Evolutionary conservation across 2,329 filamentous ascomycete species (phyloP), one percentile per base, ranked within the genome.

Genomic region (Pestalotiopsis sp.): DNA sequence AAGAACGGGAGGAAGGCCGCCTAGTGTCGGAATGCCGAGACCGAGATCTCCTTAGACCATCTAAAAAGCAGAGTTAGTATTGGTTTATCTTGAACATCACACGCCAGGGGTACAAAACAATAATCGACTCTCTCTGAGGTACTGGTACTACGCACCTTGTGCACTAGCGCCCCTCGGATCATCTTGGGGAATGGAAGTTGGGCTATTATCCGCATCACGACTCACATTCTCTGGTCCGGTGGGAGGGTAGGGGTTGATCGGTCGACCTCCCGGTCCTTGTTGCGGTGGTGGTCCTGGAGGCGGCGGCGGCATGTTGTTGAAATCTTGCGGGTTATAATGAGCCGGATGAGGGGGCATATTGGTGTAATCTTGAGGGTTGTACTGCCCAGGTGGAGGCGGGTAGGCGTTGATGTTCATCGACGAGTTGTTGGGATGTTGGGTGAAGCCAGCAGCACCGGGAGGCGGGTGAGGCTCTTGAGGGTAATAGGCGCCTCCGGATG

Each of bases 151-250:
- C 77, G 76, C 77, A 79, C 77, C 77, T 75, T 78, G 72, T 74
- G 75, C 71, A 75, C 70, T 72, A 76, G 73, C 71, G 69, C 73
- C 71, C 72, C 76, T 75, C 56, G 64, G 64, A 57, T 64, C 65
- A 66, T 68, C 64, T 38, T 52, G 58, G 72, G 72, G 71, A 73
- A 73, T 69, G 69, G 69, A 72, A 67, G 57, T 25, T 60, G 20
- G 36, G 31, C 66, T 76, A 70, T 73, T 73, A 76, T 69, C 72
- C 65, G 70, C 72, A 65, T 70, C 68, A 72, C 69, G 73, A 78
- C 76, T 78, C 77, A 79, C 76, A 76, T 78, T 74, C 75, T 78
- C 76, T 74, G 77, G 77, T 31, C 75, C 75, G 25, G 74, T 71
- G 31, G 69, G 69, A 36, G 68, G 69, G 23, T 69, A 69, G 25